Percentiles rank a stretch among this genome's conserved stretches.
Evolutionary conservation across 1,284 basidiomycete genomes (phyloP).

Genomic region (Pseudozyma sp.): DNA sequence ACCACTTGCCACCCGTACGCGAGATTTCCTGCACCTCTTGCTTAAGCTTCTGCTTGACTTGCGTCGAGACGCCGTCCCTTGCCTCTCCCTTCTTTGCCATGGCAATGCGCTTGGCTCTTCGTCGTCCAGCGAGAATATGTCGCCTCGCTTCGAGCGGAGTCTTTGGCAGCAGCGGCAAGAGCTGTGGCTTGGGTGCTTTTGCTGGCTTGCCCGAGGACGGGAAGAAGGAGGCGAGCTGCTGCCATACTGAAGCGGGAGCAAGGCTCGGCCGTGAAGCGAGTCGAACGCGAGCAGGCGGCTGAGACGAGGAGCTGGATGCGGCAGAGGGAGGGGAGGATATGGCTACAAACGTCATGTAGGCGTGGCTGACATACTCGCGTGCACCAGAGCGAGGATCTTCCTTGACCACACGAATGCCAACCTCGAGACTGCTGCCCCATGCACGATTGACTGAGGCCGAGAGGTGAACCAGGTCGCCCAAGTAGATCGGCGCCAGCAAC

Average conservation of each 20-base stretch:
- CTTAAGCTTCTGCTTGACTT: conserved; percentile 55
- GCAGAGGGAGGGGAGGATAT: conserved; percentile 10
- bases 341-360: conserved; percentile 70
- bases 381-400: conserved; percentile 59
- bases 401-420: conserved; percentile 68
- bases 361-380: conserved; percentile 68
- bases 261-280: conserved; percentile 46
- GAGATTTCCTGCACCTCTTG: conserved; percentile 54
- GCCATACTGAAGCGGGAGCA: conserved; percentile 21
- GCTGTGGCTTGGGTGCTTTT: conserved; percentile 48
- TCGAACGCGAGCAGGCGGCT: conserved; percentile 40
- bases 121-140: conserved; percentile 69
- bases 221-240: conserved; percentile 17
- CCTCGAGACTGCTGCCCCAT: conserved; percentile 69
- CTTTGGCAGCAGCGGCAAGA: conserved; percentile 59
- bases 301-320: conserved; percentile 14
- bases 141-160: conserved; percentile 68
- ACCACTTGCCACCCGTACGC: conserved; percentile 36
- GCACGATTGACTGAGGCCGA: conserved; percentile 69
- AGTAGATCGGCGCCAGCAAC: conserved; percentile 61
- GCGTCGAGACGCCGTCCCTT: conserved; percentile 47
- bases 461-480: conserved; percentile 64
- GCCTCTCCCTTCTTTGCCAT: conserved; percentile 52
- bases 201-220: conserved; percentile 3
- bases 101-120: conserved; percentile 66